Conservation (phyloP, 805 yeast genomes). For the Schwanniomyces sp. region DNA sequence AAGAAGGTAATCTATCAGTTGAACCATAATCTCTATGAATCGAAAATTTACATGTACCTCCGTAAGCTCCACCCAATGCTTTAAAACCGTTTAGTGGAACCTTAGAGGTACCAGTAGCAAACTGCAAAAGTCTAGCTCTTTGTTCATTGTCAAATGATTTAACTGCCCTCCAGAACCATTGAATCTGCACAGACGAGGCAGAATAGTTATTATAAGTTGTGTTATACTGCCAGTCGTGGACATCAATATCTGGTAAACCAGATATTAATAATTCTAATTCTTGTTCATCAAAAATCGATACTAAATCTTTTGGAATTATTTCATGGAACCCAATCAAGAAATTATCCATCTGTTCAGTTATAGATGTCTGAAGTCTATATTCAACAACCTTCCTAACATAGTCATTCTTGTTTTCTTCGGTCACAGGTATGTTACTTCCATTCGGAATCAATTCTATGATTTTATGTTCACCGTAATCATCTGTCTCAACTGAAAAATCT, state of each 20-base stretch:
- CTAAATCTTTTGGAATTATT: constrained; percentile 78
- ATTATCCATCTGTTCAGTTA: constrained; percentile 82
- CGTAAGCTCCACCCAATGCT: constrained; percentile 75
- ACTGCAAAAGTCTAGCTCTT: constrained; percentile 88
- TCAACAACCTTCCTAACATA: constrained; percentile 86
- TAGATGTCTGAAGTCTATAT: constrained; percentile 78
- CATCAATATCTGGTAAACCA: constrained; percentile 95
- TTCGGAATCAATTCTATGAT: constrained; percentile 76
- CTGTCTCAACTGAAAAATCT: constrained; percentile 89
- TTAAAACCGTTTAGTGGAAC: constrained; percentile 95
- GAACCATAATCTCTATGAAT: constrained; percentile 88
- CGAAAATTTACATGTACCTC: constrained; percentile 81
- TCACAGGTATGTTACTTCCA: constrained; percentile 83
- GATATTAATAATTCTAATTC: constrained; percentile 90
- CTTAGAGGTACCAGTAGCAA: constrained; percentile 95
- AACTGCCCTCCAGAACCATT: constrained; percentile 98
- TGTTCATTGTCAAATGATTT: constrained; percentile 92
- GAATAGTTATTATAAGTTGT: constrained; percentile 80
- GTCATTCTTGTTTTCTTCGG: constrained; percentile 87
- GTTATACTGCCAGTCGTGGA: constrained; percentile 92
- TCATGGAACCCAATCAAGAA: constrained; percentile 88
- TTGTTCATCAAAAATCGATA: constrained; percentile 90
- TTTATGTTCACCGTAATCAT: constrained; percentile 89
- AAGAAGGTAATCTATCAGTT: constrained; percentile 84
- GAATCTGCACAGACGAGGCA: constrained; percentile 79